A percentile compares a stretch with the other conserved stretches of the same genome.
Evolutionary conservation across 139 green algal genomes (phyloP).

Genomic region (Tetraselmis striata): DNA sequence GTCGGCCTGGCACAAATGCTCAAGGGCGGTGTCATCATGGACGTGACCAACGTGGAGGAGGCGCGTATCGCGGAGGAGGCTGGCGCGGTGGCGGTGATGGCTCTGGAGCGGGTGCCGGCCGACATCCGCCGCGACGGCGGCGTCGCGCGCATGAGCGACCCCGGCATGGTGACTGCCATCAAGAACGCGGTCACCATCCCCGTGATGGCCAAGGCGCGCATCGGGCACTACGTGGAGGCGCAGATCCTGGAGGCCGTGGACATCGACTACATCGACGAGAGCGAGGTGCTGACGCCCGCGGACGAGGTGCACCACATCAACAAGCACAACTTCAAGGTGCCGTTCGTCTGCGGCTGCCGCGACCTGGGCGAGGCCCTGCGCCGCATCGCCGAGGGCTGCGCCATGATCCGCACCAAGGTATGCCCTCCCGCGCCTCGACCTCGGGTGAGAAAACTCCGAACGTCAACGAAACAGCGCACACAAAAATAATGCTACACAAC

Average conservation of each 20-base stretch:
- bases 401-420: conserved; percentile 97
- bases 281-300: conserved; percentile 95
- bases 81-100: conserved; percentile 97
- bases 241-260: conserved; percentile 95
- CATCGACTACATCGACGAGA: conserved; percentile 98
- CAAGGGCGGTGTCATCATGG: conserved; percentile 99
- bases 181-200: conserved; percentile 96
- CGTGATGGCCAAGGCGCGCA: conserved; percentile 98
- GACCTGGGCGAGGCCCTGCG: conserved; percentile 96
- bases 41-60: conserved; percentile 95
- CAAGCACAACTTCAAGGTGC: conserved; percentile 99
- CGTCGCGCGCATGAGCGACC: conserved; percentile 96
- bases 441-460: too few relatives aligned
- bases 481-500: too few relatives aligned
- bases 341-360: conserved; percentile 98
- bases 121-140: conserved; percentile 92
- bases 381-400: conserved; percentile 90
- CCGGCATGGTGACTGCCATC: conserved; percentile 92
- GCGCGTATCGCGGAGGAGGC: conserved; percentile 98
- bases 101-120: conserved; percentile 92
- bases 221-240: conserved; percentile 98
- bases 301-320: conserved; percentile 99
- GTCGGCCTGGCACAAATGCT: conserved; percentile 97
- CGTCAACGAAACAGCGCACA: too few relatives aligned
- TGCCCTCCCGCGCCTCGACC: too few relatives aligned